Conservation (phyloP, 306 rosid genomes). For the Begonia fuchsioides region DNA sequence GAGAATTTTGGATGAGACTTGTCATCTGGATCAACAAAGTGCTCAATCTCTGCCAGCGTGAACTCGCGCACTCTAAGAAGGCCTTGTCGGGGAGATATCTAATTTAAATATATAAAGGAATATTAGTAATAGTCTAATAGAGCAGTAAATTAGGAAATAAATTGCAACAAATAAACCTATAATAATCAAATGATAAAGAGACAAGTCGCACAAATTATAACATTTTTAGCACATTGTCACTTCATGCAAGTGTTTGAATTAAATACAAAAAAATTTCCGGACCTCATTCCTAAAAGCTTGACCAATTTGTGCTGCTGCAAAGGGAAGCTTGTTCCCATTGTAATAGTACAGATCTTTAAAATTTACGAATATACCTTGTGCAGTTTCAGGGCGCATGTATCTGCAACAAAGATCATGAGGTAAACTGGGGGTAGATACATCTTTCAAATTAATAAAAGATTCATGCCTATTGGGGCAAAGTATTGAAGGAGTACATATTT, state of each 20-base stretch:
- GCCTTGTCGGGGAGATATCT: slow-evolving; percentile 99
- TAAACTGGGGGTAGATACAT: neutral
- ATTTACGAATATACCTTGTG: slow-evolving; percentile 93
- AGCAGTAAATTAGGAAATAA: no score
- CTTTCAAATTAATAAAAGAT: neutral
- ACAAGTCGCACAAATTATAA: no score
- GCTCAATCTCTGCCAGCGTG: slow-evolving; percentile 93
- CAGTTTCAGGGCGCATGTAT: slow-evolving; percentile 92
- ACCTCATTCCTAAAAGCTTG: slow-evolving; percentile 98
- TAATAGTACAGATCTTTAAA: slow-evolving; percentile 78
- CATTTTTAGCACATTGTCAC: no score
- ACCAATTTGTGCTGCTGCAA: slow-evolving; percentile 95
- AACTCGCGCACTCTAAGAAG: slow-evolving; percentile 91
- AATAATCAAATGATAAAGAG: no score
- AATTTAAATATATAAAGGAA: neutral
- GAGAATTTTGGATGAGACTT: slow-evolving; percentile 75
- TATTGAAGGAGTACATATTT: no score
- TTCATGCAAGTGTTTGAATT: neutral
- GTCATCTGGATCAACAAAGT: slow-evolving; percentile 89
- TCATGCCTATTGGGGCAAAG: no score
- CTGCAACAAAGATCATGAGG: slow-evolving; percentile 20
- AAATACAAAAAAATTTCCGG: neutral
- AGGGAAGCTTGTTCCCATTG: slow-evolving; percentile 80
- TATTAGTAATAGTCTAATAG: no score
- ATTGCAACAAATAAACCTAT: no score